These are phyloP conservation scores for Flueggea neowawraea DNA, from an alignment of 441 rosid species.

Conservation along the genomic window DNA sequence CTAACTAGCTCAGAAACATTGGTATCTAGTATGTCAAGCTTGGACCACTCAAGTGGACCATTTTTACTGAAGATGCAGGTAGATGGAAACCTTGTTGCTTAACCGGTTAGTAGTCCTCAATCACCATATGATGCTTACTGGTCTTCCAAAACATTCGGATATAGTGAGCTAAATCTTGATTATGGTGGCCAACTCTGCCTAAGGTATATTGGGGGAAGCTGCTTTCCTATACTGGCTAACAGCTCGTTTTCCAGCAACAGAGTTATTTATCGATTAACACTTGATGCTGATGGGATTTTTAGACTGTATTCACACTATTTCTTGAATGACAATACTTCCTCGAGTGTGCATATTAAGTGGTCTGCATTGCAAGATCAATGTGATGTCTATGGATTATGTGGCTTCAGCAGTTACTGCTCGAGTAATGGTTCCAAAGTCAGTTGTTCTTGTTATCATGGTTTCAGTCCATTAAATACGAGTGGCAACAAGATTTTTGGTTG, in stretches of 20 bases:
- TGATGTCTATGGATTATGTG: slow-evolving; percentile 14
- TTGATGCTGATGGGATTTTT: slow-evolving; percentile 16
- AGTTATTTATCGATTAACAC: slow-evolving; percentile 10
- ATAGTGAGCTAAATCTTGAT: neutral
- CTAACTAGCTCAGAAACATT: too few relatives aligned
- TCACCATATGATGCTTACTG: slow-evolving; percentile 7
- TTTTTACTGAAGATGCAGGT: slow-evolving; percentile 5
- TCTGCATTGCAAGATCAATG: neutral
- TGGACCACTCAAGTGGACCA: too few relatives aligned
- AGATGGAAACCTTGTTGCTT: slow-evolving; percentile 18
- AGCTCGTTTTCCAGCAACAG: too few relatives aligned
- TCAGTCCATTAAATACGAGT: too few relatives aligned
- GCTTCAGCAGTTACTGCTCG: slow-evolving; percentile 25
- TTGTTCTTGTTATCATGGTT: slow-evolving; percentile 24
- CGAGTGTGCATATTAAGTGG: slow-evolving; percentile 9
- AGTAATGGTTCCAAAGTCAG: slow-evolving; percentile 1
- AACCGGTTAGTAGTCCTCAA: neutral
- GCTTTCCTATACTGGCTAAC: too few relatives aligned
- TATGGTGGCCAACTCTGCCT: neutral
- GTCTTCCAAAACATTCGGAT: neutral
- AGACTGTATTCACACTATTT: slow-evolving; percentile 25
- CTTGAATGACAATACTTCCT: neutral
- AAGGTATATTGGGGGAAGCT: neutral
- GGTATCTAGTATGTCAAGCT: too few relatives aligned
- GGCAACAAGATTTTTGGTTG: too few relatives aligned